Evolutionary conservation across 2,329 filamentous ascomycete species (phyloP), one percentile per base, ranked within the genome.

Genomic region (Colletotrichum lentis): DNA sequence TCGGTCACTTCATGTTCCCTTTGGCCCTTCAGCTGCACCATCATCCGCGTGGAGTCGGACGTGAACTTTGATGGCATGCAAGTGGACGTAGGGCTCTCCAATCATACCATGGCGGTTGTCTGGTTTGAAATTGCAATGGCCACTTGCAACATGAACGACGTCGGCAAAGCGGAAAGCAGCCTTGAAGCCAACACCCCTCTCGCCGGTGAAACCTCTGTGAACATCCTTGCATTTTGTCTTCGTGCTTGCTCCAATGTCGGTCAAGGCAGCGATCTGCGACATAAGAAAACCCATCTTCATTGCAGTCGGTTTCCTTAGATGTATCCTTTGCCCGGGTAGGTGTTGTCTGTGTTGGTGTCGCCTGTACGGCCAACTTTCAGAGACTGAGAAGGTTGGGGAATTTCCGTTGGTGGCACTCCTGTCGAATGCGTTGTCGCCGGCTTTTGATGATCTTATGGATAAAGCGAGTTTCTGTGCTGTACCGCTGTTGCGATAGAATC

Each of bases 401-500:
- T 10, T 20, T 20, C n/a, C n/a, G 10, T n/a, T 10, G 5, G 43
- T 20, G 20, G n/a, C 12, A 20, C 43, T 46, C n/a, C 22, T 46
- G 43, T n/a, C 43, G 11, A 22, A 46, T 22, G 43, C 31, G 69
- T 80, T 80, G 70, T 81, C 80, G 55, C 81, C 79, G 5, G 79
- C 80, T 71, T 81, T 82, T 56, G 39, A 81, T 76, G 1, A 81
- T 72, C 64, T 81, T 79, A 8, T 79, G 73, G 4, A 81, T 71
- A 69, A 81, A 81, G 63, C 77, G 78, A 3, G 78, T 76, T 3
- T 73, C 67, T 16, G 71, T 76, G 37, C 72, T 71, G 64, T 82
- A 79, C 5, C 80, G 72, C 52, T 79, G 64, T 12, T 74, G 53
- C 3, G 73, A 72, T 24, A 75, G 62, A 50, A 72, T 73, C 44